Base-by-base conservation (phyloP, 352 stramenopile genomes). In the Pythium aquatile region DNA sequence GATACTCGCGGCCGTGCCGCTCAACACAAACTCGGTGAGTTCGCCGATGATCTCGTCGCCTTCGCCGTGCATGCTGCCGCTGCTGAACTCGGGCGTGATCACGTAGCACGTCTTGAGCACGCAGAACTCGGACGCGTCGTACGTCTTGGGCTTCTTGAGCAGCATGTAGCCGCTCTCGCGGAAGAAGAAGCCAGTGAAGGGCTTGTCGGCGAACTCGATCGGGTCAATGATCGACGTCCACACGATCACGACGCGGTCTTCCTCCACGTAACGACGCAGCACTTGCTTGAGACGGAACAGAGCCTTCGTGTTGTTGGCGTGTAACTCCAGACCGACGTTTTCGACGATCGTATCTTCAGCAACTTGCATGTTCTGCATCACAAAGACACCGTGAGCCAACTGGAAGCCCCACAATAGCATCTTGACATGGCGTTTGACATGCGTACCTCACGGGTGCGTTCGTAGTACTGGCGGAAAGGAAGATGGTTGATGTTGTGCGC, bases 111-210 rank as follows among this genome's bases (percentile, higher is more conserved):
- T 78, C 61, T 86, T 78, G 47, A 90, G 29, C 20, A 87, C 65
- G 46, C 79, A 65, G 56, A 58, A 61, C 42, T 65, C 61, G n/a
- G 62, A 61, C 51, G 61, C 47, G n/a, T 71, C 69, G 46, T 75
- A 74, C 10, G 75, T 66, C 4, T 26, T 74, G 10, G 71, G 69
- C 2, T 69, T 72, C 53, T 77, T 76, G 52, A 89, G 77, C 33
- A 87, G 69, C 35, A 87, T 79, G 52, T 82, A 84, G 2, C 79
- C 82, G 61, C 80, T 78, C 49, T 91, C 82, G n/a, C 73, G 67
- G 59, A 91, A 89, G 55, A 74, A 78, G 55, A 83, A 66, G 29
- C 76, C 78, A 5, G 75, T 52, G 7, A 88, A 58, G 37, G 72
- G 63, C 54, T 83, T 72, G 14, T 70, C 65, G 44, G 74, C 75